Evolutionary conservation across 352 stramenopile species (phyloP), one percentile per base, ranked within the genome.

Genomic region (Globisporangium barbulae): DNA sequence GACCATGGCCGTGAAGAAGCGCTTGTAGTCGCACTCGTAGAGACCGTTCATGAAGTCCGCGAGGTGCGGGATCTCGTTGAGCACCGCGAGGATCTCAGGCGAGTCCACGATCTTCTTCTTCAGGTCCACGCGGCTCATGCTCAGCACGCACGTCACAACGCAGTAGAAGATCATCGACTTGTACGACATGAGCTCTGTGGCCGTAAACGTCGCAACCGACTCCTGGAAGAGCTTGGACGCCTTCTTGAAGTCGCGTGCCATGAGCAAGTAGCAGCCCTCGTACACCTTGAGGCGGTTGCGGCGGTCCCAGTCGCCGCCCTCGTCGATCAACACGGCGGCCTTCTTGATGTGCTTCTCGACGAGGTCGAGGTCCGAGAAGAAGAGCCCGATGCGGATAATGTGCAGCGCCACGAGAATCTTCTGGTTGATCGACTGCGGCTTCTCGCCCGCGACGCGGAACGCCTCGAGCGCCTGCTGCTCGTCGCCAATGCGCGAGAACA

Each of bases 251-350:
- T 99, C 94, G 10, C 97, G 80, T 22, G 88, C 81, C 69, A 98
- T 89, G 22, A 99, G 75, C 49, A 96, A 71, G 65, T 96, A 97
- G 58, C 98, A 88, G 12, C 95, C 97, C 73, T 98, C 90, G 81
- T 99, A 99, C 15, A 99, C 97, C 81, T 99, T 99, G 31, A 99
- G 82, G 17, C 97, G 90, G 82, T 99, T 99, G 49, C 97, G 94
- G 53, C 97, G 91, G 77, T 99, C 97, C 97, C 97, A 99, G 78
- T 99, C 97, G 39, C 97, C 97, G 44, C 97, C 97, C 66, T 97
- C 92, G 61, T 98, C 96, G 58, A 98, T 97, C 2, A 94, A 61
- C 77, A 61, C 70, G 8, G 85, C 85, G 10, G 96, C 96, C 74
- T 93, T 91, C 63, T 95, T 94, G 67, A 97, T 92, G 68, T 93